Base-by-base conservation (phyloP, 176 grass and related monocot species). In the Puccinellia tenuiflora region DNA sequence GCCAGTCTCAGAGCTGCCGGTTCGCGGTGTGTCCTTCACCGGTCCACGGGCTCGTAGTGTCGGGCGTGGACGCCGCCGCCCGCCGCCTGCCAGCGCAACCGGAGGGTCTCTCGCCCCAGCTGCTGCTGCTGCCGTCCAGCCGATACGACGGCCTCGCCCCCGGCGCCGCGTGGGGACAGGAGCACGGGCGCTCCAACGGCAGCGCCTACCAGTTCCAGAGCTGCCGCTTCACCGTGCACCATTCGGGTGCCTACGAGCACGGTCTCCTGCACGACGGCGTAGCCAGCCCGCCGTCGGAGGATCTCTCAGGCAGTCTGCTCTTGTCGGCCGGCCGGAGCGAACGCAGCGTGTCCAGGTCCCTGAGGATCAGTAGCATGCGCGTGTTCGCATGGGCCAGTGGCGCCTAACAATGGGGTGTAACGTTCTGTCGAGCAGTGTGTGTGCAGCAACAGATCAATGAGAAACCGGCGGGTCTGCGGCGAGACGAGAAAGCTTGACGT, bases 171-270 rank as follows among this genome's bases (percentile, higher is more conserved):
- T 74, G 52, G 3, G 30, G 22, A 21, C 31, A 14, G 31, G 31
- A 38, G 9, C 38, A 47, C 43, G 25, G 24, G 37, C 46, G 57
- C 6, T 21, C 57, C 50, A 1, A 29, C 20, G 77, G 31, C 46
- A 60, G 28, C 26, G 1, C 10, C 29, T 21, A 79, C 21, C 37
- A 16, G 5, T 54, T 47, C 3, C 76, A 75, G 50, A 85, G 87
- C 82, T 89, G 87, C 82, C 82, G 77, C 18, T 89, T 85, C 70
- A 50, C 21, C 24, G 77, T 48, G 60, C 76, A 30, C 14, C 3
- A 20, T 76, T 84, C 77, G 8, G 68, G 65, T 39, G 77, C 30
- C 70, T 7, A 81, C 34, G 76, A 80, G 82, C 59, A 50, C 76
- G 48, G 5, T 34, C 13, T 80, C 46, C 14, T 13, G 37, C 59